Base-by-base conservation (phyloP, 371 early-diverging fungal species). In the Actinomortierella wolfii region DNA sequence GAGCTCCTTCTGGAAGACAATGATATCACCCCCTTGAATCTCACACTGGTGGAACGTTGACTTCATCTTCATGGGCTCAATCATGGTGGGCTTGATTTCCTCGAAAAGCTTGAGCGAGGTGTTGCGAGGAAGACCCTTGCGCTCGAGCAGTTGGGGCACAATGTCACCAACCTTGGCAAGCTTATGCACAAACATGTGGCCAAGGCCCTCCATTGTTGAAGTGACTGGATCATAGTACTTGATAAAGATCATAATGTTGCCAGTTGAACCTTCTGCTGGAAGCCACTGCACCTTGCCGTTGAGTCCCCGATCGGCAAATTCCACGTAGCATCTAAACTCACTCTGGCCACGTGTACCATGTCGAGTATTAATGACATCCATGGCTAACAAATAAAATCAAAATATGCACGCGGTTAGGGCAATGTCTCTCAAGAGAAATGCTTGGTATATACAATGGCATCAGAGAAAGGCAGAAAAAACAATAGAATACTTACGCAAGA, bases 51-150 rank as follows among this genome's bases (percentile, higher is more conserved):
- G 66, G 66, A 95, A 93, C 0, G 92, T 91, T 20, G 57, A 23
- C 49, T 82, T 80, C 24, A 69, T 43, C 68, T 89, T 86, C 77
- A 94, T 80, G 8, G 63, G 64, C 45, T 95, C 96, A 55, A 97
- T 89, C 92, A 94, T 90, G 3, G 82, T 83, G 0, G 94, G 93
- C 80, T 95, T 95, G 73, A 96, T 88, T 79, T 98, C 98, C 85
- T 97, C 96, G 61, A 80, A 94, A 6, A 95, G 61, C 46, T 69
- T 59, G 23, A 96, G 41, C 0, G 83, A 73, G 0, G 88, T 87
- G 51, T 78, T 79, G 2, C 78, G 58, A 4, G 90, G 81, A 23
- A 93, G 71, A 0, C 76, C 78, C 29, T 81, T 85, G 52, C 80
- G 79, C 46, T 83, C 81, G 11, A 76, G 56, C 25, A 95, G 60